Evolutionary conservation across 345 rosid species (phyloP).

Genomic region (Pelargonium nanum): DNA sequence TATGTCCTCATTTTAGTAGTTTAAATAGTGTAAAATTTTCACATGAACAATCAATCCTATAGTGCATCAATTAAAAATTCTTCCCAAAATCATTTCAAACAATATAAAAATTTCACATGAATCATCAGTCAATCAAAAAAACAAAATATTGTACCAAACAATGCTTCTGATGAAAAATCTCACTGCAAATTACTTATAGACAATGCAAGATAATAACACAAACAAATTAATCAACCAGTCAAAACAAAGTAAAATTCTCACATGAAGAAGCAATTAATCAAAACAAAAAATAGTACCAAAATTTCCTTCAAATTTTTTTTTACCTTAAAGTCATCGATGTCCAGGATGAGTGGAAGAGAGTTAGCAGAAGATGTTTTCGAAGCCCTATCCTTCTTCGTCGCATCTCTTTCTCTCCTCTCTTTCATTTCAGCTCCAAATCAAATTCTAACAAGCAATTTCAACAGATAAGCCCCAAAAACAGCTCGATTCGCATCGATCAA

Average conservation of each 20-base stretch:
- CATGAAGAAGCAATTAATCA: background rate
- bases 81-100: background rate
- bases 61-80: background rate
- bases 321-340: constrained; percentile 93
- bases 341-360: constrained; percentile 69
- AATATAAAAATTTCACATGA: too few relatives aligned
- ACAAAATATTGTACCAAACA: too few relatives aligned
- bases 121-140: too few relatives aligned
- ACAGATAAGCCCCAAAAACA: background rate
- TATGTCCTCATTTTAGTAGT: too few relatives aligned
- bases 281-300: background rate
- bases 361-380: constrained; percentile 48
- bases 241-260: constrained; percentile 4
- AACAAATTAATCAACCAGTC: background rate
- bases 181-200: background rate
- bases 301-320: background rate
- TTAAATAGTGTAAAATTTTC: background rate
- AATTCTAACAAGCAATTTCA: background rate
- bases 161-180: too few relatives aligned
- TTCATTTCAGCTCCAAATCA: constrained; percentile 39
- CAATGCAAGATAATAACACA: background rate
- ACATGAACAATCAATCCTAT: background rate
- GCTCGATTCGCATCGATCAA: background rate
- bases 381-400: constrained; percentile 23
- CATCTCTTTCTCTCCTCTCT: constrained; percentile 47